A percentile compares a stretch with the other conserved stretches of the same genome.
Evolutionary conservation across 257 asterid species (phyloP).

Genomic region (Leptodermis oblonga): DNA sequence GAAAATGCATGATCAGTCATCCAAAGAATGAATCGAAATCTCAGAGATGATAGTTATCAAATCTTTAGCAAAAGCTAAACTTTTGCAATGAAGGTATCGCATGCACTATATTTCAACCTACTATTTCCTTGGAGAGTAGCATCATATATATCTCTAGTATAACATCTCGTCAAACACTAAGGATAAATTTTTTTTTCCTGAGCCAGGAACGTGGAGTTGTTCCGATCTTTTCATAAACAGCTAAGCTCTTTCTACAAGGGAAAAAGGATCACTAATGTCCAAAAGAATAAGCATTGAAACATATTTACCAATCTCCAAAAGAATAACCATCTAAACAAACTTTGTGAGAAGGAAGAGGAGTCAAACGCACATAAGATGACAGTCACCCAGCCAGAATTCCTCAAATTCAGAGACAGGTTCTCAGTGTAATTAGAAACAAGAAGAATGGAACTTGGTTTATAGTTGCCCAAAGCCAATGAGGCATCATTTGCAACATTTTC

Average conservation of each 20-base stretch:
- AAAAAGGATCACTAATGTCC: neutral
- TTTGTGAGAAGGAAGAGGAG: conserved; percentile 7
- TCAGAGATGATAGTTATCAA: neutral
- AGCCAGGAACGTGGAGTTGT: neutral
- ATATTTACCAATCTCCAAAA: neutral
- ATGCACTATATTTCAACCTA: too few species aligned
- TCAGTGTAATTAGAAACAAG: conserved; percentile 45
- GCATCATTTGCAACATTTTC: conserved; percentile 43
- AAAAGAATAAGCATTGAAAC: neutral
- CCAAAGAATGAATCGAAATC: conserved; percentile 1
- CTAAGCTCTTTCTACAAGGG: neutral
- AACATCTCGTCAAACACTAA: neutral
- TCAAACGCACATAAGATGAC: conserved; percentile 56
- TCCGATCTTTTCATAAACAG: neutral
- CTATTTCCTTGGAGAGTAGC: neutral
- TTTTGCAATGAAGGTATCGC: too few species aligned
- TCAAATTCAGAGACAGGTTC: conserved; percentile 28
- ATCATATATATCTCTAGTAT: neutral
- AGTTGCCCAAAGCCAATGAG: conserved; percentile 43
- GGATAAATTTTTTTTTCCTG: neutral
- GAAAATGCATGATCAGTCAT: conserved; percentile 16
- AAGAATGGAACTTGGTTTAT: conserved; percentile 42
- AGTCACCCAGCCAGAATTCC: conserved; percentile 48
- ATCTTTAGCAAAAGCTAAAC: too few species aligned
- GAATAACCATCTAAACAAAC: neutral